Evolutionary conservation across 1,284 basidiomycete genomes (phyloP), one percentile per base, ranked within the genome.

Genomic region (Sanghuangporus baumii): DNA sequence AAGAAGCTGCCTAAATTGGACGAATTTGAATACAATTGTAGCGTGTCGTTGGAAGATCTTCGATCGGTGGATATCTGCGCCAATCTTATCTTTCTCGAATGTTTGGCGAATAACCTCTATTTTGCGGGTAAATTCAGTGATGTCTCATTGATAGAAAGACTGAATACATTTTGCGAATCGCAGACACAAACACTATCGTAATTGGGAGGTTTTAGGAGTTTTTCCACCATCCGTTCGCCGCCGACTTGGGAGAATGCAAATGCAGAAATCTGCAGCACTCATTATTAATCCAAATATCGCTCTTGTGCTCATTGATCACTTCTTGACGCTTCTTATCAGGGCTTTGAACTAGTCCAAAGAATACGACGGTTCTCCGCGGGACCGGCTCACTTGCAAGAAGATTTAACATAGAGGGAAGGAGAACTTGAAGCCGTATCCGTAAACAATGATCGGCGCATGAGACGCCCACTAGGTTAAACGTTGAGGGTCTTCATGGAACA

Each of bases 101-200:
- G 52, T 54, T 54, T 54, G 52, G 34, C 52, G 14, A 54, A 54
- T 54, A 54, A n/a, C 52, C 52, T 54, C 26, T 14, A 34, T 54
- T n/a, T 31, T 54, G 52, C 52, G 52, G 52, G 52, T 54, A 54
- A 54, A 54, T 54, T 54, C 52, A 54, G 31, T 54, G 11, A 54
- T 54, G 31, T 12, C 31, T 23, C 31, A 37, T 54, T 54, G 16
- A 18, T 37, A 54, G 31, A 37, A 54, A 54, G 34, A 31, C 52
- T 54, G 34, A 54, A 31, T 54, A 38, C 52, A 38, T 37, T 31
- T 37, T 34, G 2, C 23, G 26, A 52, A 14, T 34, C 2, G 37
- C n/a, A 54, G 52, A 14, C 31, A 14, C 52, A 37, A 37, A 1
- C 6, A 16, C 8, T 18, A 14, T 54, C 12, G 34, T 16, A 36